Evolutionary conservation across 2,329 filamentous ascomycete species (phyloP).

Genomic region (Allantophomopsis cytisporea): DNA sequence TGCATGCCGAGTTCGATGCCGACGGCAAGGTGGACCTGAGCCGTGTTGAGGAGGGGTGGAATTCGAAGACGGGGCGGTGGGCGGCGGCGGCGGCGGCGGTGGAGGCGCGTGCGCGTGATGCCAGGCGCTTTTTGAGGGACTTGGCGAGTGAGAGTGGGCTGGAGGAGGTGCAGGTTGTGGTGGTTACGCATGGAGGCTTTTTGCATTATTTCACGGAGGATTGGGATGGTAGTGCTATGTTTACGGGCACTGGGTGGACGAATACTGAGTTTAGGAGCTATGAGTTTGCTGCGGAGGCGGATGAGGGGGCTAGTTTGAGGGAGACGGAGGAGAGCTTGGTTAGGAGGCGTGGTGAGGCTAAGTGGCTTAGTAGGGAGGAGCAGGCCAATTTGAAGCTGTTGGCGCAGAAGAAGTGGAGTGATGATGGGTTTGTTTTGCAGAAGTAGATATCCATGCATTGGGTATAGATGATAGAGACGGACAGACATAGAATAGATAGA

Average conservation of each 20-base stretch:
- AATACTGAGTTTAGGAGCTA: slow-evolving; percentile 17
- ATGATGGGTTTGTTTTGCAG: slow-evolving; percentile 6
- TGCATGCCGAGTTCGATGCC: slow-evolving; percentile 44
- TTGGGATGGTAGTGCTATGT: slow-evolving; percentile 39
- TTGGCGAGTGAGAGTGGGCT: slow-evolving; percentile 10
- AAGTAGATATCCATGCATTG: background rate
- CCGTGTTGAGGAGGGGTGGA: slow-evolving; percentile 55
- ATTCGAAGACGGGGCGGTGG: slow-evolving; percentile 38
- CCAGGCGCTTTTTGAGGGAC: slow-evolving; percentile 42
- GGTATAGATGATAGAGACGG: too few species aligned
- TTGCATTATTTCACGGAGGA: slow-evolving; percentile 79
- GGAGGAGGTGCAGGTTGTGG: slow-evolving; percentile 40
- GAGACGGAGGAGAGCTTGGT: slow-evolving; percentile 14
- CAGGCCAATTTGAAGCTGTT: slow-evolving; percentile 11
- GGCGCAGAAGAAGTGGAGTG: slow-evolving; percentile 10
- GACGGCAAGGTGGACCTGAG: slow-evolving; percentile 43
- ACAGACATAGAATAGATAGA: too few species aligned
- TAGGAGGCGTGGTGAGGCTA: slow-evolving; percentile 11
- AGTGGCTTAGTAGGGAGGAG: slow-evolving; percentile 10
- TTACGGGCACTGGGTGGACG: slow-evolving; percentile 13
- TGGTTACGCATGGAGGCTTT: slow-evolving; percentile 75
- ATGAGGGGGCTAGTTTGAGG: slow-evolving; percentile 9
- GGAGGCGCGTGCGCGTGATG: slow-evolving; percentile 34
- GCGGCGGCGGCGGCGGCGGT: background rate
- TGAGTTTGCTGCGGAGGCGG: slow-evolving; percentile 8